phyloP scores from a whole-genome alignment of 345 rosid species.

The Pistacia integerrima region DNA sequence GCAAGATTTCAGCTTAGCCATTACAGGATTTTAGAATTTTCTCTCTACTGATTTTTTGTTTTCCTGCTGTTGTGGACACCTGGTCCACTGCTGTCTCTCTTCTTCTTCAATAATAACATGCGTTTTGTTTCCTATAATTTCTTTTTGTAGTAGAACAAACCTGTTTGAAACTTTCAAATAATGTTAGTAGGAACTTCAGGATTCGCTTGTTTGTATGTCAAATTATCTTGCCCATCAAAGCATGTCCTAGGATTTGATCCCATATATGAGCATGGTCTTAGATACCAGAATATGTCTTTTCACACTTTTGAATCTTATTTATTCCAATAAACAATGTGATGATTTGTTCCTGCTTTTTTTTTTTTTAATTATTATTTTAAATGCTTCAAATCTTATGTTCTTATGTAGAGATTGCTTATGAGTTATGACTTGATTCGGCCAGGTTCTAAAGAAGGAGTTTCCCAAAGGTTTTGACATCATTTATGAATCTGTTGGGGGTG shows the following conservation, averaged over 20 bases:
- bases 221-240: not conserved
- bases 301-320: not conserved
- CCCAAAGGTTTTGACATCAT: constrained; percentile 83
- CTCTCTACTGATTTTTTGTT: not conserved
- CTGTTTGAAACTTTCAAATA: not conserved
- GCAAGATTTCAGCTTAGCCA: not conserved
- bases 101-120: too few species aligned
- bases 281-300: not conserved
- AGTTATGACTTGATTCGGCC: constrained; percentile 17
- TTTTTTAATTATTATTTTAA: not conserved
- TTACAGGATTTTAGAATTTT: not conserved
- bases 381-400: not conserved
- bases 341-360: not conserved
- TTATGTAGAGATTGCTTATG: not conserved
- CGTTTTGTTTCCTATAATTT: too few species aligned
- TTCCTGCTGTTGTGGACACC: too few species aligned
- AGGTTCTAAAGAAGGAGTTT: constrained; percentile 83
- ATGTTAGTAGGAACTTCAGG: not conserved
- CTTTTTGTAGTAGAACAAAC: not conserved
- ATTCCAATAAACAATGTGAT: not conserved
- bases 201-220: not conserved
- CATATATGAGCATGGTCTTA: not conserved
- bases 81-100: too few species aligned
- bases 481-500: constrained; percentile 96
- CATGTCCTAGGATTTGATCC: not conserved